These are phyloP conservation scores for Hibiscus trionum DNA, from an alignment of 345 rosid genomes.

Conservation along the genomic window DNA sequence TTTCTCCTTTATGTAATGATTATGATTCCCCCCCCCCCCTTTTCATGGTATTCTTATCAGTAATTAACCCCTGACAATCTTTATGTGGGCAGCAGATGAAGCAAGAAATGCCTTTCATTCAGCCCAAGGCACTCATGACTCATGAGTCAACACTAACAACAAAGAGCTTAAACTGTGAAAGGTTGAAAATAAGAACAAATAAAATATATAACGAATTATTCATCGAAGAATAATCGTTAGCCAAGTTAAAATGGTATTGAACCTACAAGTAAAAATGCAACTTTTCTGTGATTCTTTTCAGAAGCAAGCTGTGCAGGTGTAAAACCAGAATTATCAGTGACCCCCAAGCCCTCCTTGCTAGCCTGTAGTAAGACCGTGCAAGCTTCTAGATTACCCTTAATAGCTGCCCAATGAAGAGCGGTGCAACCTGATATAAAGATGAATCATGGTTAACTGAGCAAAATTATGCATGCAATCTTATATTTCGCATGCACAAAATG, in stretches of 20 bases:
- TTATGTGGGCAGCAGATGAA: neutral
- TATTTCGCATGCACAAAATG: neutral
- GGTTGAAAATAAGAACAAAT: neutral
- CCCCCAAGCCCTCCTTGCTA: neutral
- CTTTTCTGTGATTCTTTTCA: neutral
- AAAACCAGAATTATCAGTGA: neutral
- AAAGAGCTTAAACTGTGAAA: neutral
- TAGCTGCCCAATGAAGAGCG: neutral
- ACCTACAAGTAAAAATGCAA: neutral
- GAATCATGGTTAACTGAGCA: neutral
- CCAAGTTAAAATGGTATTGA: neutral
- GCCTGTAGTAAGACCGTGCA: neutral
- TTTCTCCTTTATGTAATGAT: neutral
- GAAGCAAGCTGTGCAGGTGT: slow-evolving; percentile 4
- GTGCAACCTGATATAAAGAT: neutral
- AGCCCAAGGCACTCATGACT: neutral
- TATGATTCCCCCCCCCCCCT: neutral
- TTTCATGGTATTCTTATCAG: neutral
- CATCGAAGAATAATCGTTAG: neutral
- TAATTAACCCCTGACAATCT: neutral
- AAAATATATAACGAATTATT: neutral
- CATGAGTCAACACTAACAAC: neutral
- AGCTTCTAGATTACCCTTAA: neutral
- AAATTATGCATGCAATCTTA: neutral
- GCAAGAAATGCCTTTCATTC: neutral